Percentiles rank a stretch among this genome's conserved stretches.
Conservation (phyloP, 805 yeast species). For the Candida bentonensis region DNA sequence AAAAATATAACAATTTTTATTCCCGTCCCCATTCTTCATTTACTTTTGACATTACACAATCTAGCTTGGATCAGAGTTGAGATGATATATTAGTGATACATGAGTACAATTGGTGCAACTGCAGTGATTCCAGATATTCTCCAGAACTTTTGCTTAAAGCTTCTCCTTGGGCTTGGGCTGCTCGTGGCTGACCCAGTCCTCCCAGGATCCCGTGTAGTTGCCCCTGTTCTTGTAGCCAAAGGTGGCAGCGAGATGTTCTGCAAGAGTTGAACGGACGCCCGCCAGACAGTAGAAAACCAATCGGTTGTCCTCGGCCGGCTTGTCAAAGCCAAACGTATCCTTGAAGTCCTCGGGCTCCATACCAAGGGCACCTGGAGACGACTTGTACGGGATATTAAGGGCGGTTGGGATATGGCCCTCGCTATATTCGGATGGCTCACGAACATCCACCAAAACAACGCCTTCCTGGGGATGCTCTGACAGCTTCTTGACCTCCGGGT, state of each 20-base stretch:
- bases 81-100: conserved; percentile 19
- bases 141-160: conserved; percentile 1
- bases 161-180: conserved; percentile 9
- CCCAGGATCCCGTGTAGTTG: conserved; percentile 75
- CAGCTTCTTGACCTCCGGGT: conserved; percentile 38
- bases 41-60: no score
- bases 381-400: conserved; percentile 75
- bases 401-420: conserved; percentile 76
- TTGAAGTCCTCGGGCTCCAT: conserved; percentile 66
- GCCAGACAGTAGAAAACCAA: conserved; percentile 84
- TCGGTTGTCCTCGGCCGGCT: conserved; percentile 60
- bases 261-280: conserved; percentile 82
- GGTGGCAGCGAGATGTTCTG: conserved; percentile 82
- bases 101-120: no score
- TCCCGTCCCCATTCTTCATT: no score
- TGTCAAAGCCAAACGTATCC: conserved; percentile 65
- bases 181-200: conserved; percentile 60
- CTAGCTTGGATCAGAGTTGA: no score
- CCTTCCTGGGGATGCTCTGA: conserved; percentile 31
- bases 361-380: conserved; percentile 86
- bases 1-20: no score
- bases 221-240: conserved; percentile 78
- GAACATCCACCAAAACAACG: conserved; percentile 65
- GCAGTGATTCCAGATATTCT: no score
- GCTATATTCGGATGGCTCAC: conserved; percentile 73